These are phyloP conservation scores for Diversispora epigaea DNA, from an alignment of 192 early-diverging fungal genomes.

Conservation along the genomic window DNA sequence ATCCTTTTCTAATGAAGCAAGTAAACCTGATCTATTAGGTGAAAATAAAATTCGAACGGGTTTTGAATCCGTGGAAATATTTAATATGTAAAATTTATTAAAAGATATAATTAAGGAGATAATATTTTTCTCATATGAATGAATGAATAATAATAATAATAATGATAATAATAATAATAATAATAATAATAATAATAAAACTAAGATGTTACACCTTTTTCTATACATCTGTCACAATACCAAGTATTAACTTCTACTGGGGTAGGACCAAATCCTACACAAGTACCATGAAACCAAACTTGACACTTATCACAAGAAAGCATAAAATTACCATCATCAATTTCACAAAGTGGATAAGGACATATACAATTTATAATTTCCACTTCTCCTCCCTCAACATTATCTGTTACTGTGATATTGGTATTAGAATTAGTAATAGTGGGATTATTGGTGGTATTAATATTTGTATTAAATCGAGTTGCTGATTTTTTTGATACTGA, in stretches of 20 bases:
- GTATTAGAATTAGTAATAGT: too few relatives aligned
- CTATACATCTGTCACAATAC: conserved; percentile 53
- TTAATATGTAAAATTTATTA: conserved; percentile 14
- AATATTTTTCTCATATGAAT: background rate
- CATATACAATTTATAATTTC: conserved; percentile 61
- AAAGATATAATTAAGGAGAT: background rate
- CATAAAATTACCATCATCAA: conserved; percentile 64
- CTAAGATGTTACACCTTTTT: background rate
- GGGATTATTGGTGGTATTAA: too few relatives aligned
- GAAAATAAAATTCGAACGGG: conserved; percentile 63
- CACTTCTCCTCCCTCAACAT: background rate
- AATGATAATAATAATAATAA: too few relatives aligned
- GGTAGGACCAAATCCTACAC: conserved; percentile 44
- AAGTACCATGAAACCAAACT: conserved; percentile 66
- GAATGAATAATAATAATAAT: background rate
- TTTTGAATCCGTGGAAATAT: conserved; percentile 34
- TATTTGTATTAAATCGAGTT: too few relatives aligned
- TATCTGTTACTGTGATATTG: too few relatives aligned
- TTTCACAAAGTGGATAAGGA: conserved; percentile 45
- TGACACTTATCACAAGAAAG: conserved; percentile 60
- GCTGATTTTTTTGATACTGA: background rate
- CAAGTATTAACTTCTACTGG: conserved; percentile 41
- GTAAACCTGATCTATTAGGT: conserved; percentile 52
- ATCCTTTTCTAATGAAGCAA: conserved; percentile 61
- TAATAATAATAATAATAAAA: too few relatives aligned